Evolutionary conservation across 495 filamentous ascomycete genomes (phyloP).

Genomic region (Neurospora discreta): DNA sequence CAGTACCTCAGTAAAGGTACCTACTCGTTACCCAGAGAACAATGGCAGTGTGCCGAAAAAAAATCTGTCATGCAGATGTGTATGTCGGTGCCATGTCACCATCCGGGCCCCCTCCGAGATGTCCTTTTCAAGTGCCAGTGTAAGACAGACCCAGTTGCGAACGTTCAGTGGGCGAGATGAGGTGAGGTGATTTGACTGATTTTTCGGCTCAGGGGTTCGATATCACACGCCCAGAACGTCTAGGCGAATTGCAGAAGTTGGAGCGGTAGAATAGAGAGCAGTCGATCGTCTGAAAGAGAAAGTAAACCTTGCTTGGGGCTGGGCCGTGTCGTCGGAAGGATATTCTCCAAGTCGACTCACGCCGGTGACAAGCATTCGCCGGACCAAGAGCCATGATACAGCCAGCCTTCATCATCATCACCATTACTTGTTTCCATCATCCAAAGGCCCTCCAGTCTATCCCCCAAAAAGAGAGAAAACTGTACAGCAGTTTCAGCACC

Average conservation of each 20-base stretch:
- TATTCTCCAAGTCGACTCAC: neutral
- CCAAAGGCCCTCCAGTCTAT: neutral
- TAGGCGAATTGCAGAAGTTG: neutral
- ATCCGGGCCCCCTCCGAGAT: neutral
- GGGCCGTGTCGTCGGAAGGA: neutral
- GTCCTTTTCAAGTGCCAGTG: neutral
- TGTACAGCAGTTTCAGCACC: neutral
- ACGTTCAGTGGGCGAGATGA: neutral
- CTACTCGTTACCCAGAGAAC: neutral
- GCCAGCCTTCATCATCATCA: neutral
- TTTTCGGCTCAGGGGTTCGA: neutral
- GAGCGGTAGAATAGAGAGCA: neutral
- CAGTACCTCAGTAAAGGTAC: neutral
- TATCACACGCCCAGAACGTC: neutral
- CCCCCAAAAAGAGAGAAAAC: neutral
- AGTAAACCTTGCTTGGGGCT: neutral
- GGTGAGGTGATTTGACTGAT: neutral
- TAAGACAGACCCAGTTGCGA: neutral
- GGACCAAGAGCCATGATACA: neutral
- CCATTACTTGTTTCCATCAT: neutral
- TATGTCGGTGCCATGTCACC: neutral
- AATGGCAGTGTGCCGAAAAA: neutral
- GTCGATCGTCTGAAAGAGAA: neutral
- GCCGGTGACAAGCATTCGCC: neutral
- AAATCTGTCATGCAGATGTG: neutral